Evolutionary conservation across 495 filamentous ascomycete species (phyloP).

Genomic region (Aspergillus olivimuriae): DNA sequence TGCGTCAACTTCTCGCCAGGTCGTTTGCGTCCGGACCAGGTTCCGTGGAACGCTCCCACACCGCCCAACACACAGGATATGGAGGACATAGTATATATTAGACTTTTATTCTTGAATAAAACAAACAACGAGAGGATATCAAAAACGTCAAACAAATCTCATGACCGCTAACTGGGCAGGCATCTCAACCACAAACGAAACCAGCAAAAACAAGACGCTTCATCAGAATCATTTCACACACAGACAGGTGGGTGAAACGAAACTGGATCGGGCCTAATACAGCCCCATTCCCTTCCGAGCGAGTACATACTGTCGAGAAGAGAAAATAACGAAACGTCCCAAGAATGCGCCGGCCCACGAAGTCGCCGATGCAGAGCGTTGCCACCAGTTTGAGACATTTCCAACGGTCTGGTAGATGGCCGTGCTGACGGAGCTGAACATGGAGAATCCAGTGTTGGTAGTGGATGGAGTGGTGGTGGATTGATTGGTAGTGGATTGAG

Average conservation of each 20-base stretch:
- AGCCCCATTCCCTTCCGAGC: constrained; percentile 14
- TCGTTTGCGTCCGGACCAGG: too few relatives aligned
- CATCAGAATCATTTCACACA: constrained; percentile 2
- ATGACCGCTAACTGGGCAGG: not conserved
- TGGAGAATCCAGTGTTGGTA: too few relatives aligned
- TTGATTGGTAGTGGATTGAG: too few relatives aligned
- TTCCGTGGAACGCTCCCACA: too few relatives aligned
- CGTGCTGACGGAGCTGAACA: not conserved
- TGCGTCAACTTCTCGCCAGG: too few relatives aligned
- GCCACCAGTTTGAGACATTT: constrained; percentile 4
- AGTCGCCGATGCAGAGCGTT: constrained; percentile 1
- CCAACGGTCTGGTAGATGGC: not conserved
- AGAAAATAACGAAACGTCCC: constrained; percentile 10
- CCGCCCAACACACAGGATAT: too few relatives aligned
- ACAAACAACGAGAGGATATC: too few relatives aligned
- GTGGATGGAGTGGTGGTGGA: too few relatives aligned
- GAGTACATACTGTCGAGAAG: constrained; percentile 8
- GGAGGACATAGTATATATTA: too few relatives aligned
- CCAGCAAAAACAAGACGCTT: constrained; percentile 1
- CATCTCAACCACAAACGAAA: too few relatives aligned
- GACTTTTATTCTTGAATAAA: too few relatives aligned
- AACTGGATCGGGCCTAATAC: constrained; percentile 5
- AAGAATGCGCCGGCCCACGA: constrained; percentile 10
- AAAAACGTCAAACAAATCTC: not conserved
- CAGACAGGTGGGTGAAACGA: not conserved